Percentiles rank a stretch among this genome's conserved stretches.
These are phyloP conservation scores for Anethum foeniculum DNA, from an alignment of 140 eudicot species.

Conservation along the genomic window DNA sequence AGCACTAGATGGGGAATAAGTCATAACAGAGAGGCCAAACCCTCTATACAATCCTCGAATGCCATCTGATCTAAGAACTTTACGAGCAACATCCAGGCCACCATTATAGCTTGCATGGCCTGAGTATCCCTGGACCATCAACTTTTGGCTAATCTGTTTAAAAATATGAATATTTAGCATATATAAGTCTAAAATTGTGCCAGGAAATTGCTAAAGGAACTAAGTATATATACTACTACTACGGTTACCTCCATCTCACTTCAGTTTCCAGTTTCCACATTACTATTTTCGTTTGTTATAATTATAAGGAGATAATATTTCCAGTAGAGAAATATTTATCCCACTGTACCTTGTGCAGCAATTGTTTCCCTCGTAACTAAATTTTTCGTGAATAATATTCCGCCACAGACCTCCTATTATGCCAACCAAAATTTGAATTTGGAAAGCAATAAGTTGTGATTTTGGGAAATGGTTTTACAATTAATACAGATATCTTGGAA, in stretches of 20 bases:
- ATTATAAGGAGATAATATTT: not conserved
- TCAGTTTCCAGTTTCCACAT: not conserved
- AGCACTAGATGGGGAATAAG: slow-evolving; percentile 95
- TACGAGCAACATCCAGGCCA: slow-evolving; percentile 86
- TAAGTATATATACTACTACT: not conserved
- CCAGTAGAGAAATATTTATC: not conserved
- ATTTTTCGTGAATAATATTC: not conserved
- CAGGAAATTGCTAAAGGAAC: not conserved
- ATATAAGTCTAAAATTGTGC: not conserved
- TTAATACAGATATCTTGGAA: not conserved
- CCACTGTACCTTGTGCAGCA: not conserved
- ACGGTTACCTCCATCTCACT: not conserved
- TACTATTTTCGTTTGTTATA: not conserved
- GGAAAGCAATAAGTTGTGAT: not conserved
- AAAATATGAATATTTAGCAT: not conserved
- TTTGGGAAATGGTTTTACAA: not conserved
- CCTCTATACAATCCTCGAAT: slow-evolving; percentile 90
- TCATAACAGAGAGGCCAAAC: slow-evolving; percentile 86
- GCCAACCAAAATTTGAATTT: not conserved
- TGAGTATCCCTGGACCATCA: slow-evolving; percentile 99
- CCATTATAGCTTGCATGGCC: slow-evolving; percentile 89
- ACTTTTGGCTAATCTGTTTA: slow-evolving; percentile 83
- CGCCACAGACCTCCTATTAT: not conserved
- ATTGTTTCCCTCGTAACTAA: not conserved
- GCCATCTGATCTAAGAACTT: slow-evolving; percentile 78